Percentiles rank a stretch among this genome's conserved stretches.
Evolutionary conservation across 2,329 filamentous ascomycete species (phyloP).

Genomic region (Colletotrichum tropicicola): DNA sequence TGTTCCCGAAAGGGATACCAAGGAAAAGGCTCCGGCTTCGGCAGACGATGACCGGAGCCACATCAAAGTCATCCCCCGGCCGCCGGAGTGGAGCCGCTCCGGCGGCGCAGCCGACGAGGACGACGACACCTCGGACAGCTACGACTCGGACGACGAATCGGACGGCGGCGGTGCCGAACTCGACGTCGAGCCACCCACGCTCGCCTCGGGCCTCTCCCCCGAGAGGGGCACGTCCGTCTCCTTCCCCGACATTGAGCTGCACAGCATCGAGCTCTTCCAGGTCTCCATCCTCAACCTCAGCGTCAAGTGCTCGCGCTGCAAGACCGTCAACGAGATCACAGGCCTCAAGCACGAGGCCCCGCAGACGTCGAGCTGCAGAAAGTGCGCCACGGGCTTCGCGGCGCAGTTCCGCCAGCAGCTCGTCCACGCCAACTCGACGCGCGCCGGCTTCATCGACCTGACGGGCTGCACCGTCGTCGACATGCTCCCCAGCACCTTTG

Average conservation of each 20-base stretch:
- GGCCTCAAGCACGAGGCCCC: slow-evolving; percentile 66
- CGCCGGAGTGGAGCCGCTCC: slow-evolving; percentile 77
- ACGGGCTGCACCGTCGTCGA: slow-evolving; percentile 79
- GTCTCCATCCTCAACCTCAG: slow-evolving; percentile 72
- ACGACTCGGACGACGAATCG: slow-evolving; percentile 58
- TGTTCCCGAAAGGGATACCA: slow-evolving; percentile 22
- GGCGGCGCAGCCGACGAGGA: slow-evolving; percentile 54
- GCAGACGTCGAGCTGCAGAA: slow-evolving; percentile 64
- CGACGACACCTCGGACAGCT: slow-evolving; percentile 49
- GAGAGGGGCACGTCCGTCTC: slow-evolving; percentile 81
- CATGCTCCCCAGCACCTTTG: slow-evolving; percentile 81
- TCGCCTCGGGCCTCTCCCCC: slow-evolving; percentile 47
- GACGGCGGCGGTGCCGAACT: slow-evolving; percentile 54
- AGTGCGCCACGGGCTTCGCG: slow-evolving; percentile 63
- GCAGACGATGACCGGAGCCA: slow-evolving; percentile 65
- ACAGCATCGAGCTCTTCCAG: slow-evolving; percentile 80
- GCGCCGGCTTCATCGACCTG: slow-evolving; percentile 82
- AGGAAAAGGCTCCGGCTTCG: slow-evolving; percentile 34
- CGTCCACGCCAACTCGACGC: slow-evolving; percentile 76
- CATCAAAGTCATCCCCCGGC: slow-evolving; percentile 76
- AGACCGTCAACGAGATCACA: slow-evolving; percentile 74
- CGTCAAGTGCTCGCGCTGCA: slow-evolving; percentile 83
- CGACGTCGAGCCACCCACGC: slow-evolving; percentile 39
- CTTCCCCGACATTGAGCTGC: slow-evolving; percentile 80
- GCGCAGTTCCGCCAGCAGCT: slow-evolving; percentile 72